Evolutionary conservation across 1,284 basidiomycete species (phyloP).

Genomic region (Apiotrichum gracile): DNA sequence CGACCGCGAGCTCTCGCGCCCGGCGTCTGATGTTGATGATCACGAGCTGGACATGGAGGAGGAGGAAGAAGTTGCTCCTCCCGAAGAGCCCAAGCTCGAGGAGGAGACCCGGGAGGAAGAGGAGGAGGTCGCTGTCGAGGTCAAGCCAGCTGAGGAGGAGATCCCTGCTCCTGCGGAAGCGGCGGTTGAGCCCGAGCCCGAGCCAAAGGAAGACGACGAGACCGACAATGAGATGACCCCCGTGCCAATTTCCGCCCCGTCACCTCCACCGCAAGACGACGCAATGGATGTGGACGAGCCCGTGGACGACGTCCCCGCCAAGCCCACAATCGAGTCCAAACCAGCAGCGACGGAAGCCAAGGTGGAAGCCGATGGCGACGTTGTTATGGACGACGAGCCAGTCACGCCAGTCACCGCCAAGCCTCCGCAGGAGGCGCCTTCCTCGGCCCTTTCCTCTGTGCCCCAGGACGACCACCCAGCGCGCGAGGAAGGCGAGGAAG

Average conservation of each 20-base stretch:
- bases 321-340: not conserved
- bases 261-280: not conserved
- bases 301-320: not conserved
- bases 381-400: not conserved
- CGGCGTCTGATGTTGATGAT: not conserved
- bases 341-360: not conserved
- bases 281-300: constrained; percentile 3
- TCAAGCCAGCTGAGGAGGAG: not conserved
- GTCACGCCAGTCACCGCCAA: not conserved
- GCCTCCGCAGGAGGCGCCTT: not conserved
- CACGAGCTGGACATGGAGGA: not conserved
- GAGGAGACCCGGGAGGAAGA: not conserved
- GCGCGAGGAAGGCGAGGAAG: constrained; percentile 11
- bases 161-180: too few species aligned
- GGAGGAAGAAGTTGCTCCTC: not conserved
- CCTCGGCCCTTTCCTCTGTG: constrained; percentile 12
- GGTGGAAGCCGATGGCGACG: not conserved
- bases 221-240: constrained; percentile 2
- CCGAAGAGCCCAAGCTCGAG: not conserved
- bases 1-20: constrained; percentile 1
- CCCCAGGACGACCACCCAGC: constrained; percentile 2
- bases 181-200: not conserved
- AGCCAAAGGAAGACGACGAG: not conserved
- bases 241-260: not conserved
- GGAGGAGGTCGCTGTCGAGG: not conserved